Percentiles rank a stretch among this genome's conserved stretches.
Conservation (phyloP, 1,139 yeast genomes). For the Hyphopichia khmerensis region DNA sequence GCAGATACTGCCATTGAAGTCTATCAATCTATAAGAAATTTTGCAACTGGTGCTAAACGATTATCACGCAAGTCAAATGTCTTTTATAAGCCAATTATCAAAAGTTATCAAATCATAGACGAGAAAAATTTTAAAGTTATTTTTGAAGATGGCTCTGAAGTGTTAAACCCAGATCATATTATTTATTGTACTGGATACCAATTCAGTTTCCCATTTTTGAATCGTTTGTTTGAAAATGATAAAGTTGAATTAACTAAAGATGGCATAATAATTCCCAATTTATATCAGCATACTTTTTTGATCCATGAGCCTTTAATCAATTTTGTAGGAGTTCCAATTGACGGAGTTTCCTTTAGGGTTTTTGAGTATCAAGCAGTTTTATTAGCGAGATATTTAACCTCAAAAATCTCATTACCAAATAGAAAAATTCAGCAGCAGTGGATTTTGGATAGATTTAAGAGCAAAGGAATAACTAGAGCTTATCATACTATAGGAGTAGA, state of each 20-base stretch:
- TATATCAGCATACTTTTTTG: constrained; percentile 40
- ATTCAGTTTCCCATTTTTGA: constrained; percentile 42
- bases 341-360: constrained; percentile 38
- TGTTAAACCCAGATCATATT: constrained; percentile 32
- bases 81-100: constrained; percentile 22
- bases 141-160: constrained; percentile 27
- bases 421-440: constrained; percentile 28
- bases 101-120: constrained; percentile 12
- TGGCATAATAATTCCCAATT: constrained; percentile 28
- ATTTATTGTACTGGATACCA: constrained; percentile 48
- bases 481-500: constrained; percentile 40
- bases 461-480: constrained; percentile 32
- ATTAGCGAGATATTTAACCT: constrained; percentile 33
- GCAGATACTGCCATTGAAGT: constrained; percentile 23
- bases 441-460: constrained; percentile 23
- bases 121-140: constrained; percentile 19
- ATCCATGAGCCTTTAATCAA: constrained; percentile 35
- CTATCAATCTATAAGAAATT: constrained; percentile 28
- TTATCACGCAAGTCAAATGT: constrained; percentile 19
- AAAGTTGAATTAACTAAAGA: constrained; percentile 19
- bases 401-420: constrained; percentile 29
- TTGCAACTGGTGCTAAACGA: constrained; percentile 11
- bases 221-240: constrained; percentile 20
- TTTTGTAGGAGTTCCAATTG: constrained; percentile 43
- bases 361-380: constrained; percentile 44